phyloP scores from a whole-genome alignment of 2,329 filamentous ascomycete species.

The Penicillium sp. region DNA sequence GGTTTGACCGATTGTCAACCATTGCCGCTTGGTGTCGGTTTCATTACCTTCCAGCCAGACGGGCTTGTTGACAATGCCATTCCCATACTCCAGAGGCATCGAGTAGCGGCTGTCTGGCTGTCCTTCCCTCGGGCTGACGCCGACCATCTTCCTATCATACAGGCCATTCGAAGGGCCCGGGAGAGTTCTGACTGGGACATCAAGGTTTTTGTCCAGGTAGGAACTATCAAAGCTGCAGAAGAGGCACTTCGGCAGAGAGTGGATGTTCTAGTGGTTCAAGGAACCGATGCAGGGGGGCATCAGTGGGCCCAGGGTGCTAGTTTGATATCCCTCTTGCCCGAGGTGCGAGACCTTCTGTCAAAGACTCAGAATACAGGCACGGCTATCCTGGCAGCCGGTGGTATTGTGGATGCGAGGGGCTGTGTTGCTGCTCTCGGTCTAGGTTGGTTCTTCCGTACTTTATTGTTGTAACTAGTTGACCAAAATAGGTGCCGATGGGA shows the following conservation, averaged over 20 bases:
- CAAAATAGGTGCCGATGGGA: slow-evolving; percentile 16
- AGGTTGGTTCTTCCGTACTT: slow-evolving; percentile 36
- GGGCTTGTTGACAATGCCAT: slow-evolving; percentile 36
- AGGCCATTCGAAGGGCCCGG: slow-evolving; percentile 26
- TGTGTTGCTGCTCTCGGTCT: slow-evolving; percentile 56
- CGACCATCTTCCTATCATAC: slow-evolving; percentile 34
- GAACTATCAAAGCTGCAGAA: slow-evolving; percentile 56
- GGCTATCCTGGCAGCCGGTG: slow-evolving; percentile 57
- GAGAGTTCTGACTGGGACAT: slow-evolving; percentile 34
- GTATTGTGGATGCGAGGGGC: slow-evolving; percentile 56
- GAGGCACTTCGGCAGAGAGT: slow-evolving; percentile 49
- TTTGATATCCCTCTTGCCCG: slow-evolving; percentile 57
- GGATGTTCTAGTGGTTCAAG: slow-evolving; percentile 62
- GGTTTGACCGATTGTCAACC: slow-evolving; percentile 5
- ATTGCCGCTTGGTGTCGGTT: slow-evolving; percentile 59
- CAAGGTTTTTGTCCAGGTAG: slow-evolving; percentile 60
- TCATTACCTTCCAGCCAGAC: slow-evolving; percentile 53
- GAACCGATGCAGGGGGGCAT: slow-evolving; percentile 63
- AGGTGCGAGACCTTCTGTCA: slow-evolving; percentile 51
- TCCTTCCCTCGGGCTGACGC: slow-evolving; percentile 55
- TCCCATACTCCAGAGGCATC: slow-evolving; percentile 52
- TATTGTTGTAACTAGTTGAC: slow-evolving; percentile 31
- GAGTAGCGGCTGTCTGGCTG: slow-evolving; percentile 63
- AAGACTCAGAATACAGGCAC: slow-evolving; percentile 26
- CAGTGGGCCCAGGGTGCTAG: slow-evolving; percentile 56